phyloP scores from a whole-genome alignment of 345 rosid species.

The Hirschfeldia incana region DNA sequence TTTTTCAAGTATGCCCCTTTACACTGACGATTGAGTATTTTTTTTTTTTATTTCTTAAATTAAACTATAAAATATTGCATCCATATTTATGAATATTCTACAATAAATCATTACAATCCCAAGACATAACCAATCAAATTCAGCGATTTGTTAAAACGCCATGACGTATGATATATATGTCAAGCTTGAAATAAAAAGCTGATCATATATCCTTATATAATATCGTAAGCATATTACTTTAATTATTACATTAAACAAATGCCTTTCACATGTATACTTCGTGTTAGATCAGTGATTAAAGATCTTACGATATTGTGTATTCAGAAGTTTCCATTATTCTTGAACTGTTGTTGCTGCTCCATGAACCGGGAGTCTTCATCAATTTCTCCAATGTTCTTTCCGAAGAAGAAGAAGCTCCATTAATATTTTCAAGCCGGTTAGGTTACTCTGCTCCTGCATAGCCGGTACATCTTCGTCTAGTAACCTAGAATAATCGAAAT shows the following conservation, averaged over 20 bases:
- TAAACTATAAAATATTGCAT: background rate
- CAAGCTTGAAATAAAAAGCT: constrained; percentile 35
- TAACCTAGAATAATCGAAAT: constrained; percentile 47
- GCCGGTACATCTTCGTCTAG: constrained; percentile 33
- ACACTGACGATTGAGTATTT: too few relatives aligned
- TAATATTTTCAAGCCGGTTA: constrained; percentile 54
- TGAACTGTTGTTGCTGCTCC: constrained; percentile 65
- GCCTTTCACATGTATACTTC: constrained; percentile 39
- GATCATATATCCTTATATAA: constrained; percentile 28
- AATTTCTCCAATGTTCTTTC: constrained; percentile 54
- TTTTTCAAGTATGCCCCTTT: too few relatives aligned
- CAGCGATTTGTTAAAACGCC: constrained; percentile 26
- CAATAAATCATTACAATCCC: constrained; percentile 31
- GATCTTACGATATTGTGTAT: constrained; percentile 14
- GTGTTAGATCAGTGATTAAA: background rate
- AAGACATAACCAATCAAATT: constrained; percentile 27
- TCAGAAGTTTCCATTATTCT: constrained; percentile 51
- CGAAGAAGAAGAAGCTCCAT: constrained; percentile 44
- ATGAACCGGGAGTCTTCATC: constrained; percentile 66
- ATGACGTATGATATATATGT: constrained; percentile 9
- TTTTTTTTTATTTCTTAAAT: too few relatives aligned
- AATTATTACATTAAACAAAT: constrained; percentile 29
- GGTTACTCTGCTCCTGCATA: constrained; percentile 53
- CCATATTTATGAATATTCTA: constrained; percentile 5
- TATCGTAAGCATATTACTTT: constrained; percentile 18